A percentile compares a stretch with the other conserved stretches of the same genome.
Conservation (phyloP, 2,329 filamentous ascomycete genomes). For the Anisogramma anomala region DNA sequence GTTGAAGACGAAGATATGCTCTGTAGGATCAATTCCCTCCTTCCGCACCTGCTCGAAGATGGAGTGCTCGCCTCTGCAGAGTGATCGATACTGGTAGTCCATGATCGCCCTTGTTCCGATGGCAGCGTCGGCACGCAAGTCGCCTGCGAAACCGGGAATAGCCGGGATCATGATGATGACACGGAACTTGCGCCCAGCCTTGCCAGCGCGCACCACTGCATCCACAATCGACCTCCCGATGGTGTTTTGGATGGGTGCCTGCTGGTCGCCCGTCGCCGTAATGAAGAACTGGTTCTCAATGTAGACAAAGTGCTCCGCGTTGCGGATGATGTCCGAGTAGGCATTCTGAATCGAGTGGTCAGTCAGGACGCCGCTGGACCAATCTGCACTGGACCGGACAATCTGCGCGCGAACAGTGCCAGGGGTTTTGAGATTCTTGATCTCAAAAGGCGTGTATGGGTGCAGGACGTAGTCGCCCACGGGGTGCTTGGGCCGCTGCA, state of each 20-base stretch:
- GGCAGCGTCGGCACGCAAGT: conserved; percentile 72
- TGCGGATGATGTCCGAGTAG: conserved; percentile 72
- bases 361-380: conserved; percentile 80
- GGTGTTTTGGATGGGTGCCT: conserved; percentile 74
- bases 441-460: conserved; percentile 56
- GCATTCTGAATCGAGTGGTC: conserved; percentile 84
- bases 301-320: conserved; percentile 86
- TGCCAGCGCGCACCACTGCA: conserved; percentile 67
- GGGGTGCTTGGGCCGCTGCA: conserved; percentile 80
- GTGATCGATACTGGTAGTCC: conserved; percentile 97
- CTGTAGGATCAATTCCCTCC: conserved; percentile 61
- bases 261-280: conserved; percentile 81
- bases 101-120: conserved; percentile 87
- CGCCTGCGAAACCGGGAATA: conserved; percentile 87
- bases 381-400: conserved; percentile 82
- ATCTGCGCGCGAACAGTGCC: conserved; percentile 75
- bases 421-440: conserved; percentile 50
- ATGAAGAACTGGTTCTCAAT: conserved; percentile 99
- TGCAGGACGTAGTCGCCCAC: conserved; percentile 81
- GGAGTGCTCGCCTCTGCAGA: conserved; percentile 80
- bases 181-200: conserved; percentile 77
- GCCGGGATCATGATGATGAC: conserved; percentile 85
- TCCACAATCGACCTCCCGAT: conserved; percentile 87
- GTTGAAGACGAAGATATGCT: conserved; percentile 92
- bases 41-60: conserved; percentile 68